A percentile compares a stretch with the other conserved stretches of the same genome.
These are phyloP conservation scores for Blastomyces silverae DNA, from an alignment of 2,329 filamentous ascomycete genomes.

Conservation along the genomic window DNA sequence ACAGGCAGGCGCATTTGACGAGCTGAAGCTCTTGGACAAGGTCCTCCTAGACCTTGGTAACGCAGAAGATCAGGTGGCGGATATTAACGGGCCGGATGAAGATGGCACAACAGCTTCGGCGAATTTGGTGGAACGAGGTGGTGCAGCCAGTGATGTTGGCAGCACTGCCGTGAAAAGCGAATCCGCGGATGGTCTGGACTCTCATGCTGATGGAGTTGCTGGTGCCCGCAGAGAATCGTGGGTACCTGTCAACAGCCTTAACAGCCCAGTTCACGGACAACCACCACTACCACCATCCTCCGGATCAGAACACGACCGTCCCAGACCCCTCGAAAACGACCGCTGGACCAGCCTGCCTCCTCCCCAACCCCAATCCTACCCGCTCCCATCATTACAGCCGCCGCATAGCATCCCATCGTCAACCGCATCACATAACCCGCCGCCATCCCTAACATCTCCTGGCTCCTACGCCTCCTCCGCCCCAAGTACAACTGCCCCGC, in stretches of 20 bases:
- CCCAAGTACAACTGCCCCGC: conserved; percentile 24
- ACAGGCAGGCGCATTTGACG: conserved; percentile 32
- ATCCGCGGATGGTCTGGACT: conserved; percentile 30
- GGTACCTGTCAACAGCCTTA: conserved; percentile 35
- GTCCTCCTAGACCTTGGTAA: conserved; percentile 37
- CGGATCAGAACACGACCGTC: conserved; percentile 5
- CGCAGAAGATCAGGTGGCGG: conserved; percentile 36
- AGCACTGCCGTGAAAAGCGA: conserved; percentile 41
- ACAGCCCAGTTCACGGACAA: conserved; percentile 23
- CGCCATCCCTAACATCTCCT: conserved; percentile 29
- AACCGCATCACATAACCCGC: conserved; percentile 26
- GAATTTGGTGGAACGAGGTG: conserved; percentile 28
- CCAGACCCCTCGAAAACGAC: conserved; percentile 16
- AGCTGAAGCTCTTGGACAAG: conserved; percentile 40
- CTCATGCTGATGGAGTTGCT: conserved; percentile 28
- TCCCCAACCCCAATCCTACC: conserved; percentile 18
- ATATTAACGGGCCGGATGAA: conserved; percentile 30
- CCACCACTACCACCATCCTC: conserved; percentile 3
- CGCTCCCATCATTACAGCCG: conserved; percentile 31
- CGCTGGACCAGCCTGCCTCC: conserved; percentile 17
- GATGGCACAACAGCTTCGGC: conserved; percentile 26
- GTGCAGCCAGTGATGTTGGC: conserved; percentile 34
- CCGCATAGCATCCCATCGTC: conserved; percentile 26
- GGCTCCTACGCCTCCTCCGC: conserved; percentile 23
- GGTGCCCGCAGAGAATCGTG: conserved; percentile 37